Evolutionary conservation across 371 early-diverging fungal species (phyloP), one percentile per base, ranked within the genome.

Genomic region (Chytridium lagenaria): DNA sequence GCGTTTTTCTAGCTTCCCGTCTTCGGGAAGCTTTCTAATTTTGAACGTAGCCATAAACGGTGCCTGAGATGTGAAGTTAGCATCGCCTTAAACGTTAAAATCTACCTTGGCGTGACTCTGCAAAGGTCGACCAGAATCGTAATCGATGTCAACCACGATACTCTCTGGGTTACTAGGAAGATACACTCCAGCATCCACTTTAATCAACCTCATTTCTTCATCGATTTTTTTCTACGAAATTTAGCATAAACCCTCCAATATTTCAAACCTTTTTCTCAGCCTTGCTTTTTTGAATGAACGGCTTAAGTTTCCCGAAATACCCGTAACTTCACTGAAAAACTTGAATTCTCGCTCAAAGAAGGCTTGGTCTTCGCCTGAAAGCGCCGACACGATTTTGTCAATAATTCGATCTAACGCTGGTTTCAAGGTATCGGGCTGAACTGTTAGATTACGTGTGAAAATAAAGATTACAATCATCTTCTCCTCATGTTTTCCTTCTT

Each of bases 1-100:
- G 63, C 50, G 26, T 55, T 31, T 61, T 34, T 61, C 61, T 34
- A 23, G n/a, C 36, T 61, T 61, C 15, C 36, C 59, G 16, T 75
- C 73, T 34, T 71, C 77, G 74, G 28, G 84, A 86, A 78, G 88
- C 91, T 73, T 88, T 64, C 70, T 85, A 59, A 98, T 91, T 74
- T 94, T 90, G 84, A 99, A 99, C 0, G 99, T 96, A 1, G 98
- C 99, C 98, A 99, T 95, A 80, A 98, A 99, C 2, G 99, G 99
- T 0, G 99, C 98, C 89, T 91, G 74, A 28, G 51, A 36, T n/a
- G 39, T 5, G 33, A 68, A 37, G 28, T 34, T 33, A 10, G 44
- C 37, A 61, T 70, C 26, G n/a, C n/a, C 66, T 3, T 19, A 16
- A 28, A 37, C 33, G 23, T 2, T 22, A 33, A 12, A 12, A 28